A percentile compares a stretch with the other conserved stretches of the same genome.
These are phyloP conservation scores for Suzukiozyma palmioleophila DNA, from an alignment of 1,139 yeast species.

Conservation along the genomic window DNA sequence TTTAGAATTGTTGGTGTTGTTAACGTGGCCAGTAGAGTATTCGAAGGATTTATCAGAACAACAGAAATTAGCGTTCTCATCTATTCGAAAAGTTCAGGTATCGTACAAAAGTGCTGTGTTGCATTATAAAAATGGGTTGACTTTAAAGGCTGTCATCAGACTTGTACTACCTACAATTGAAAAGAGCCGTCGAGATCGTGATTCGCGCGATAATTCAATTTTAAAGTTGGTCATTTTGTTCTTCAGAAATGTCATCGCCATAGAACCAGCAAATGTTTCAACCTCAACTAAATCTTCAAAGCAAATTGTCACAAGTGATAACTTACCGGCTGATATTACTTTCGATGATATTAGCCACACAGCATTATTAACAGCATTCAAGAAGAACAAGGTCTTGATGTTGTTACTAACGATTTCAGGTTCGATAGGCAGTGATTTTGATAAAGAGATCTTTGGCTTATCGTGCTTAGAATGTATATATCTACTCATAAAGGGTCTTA, in stretches of 20 bases:
- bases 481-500: slow-evolving; percentile 55
- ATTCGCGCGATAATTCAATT: slow-evolving; percentile 68
- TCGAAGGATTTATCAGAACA: slow-evolving; percentile 39
- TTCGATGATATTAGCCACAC: slow-evolving; percentile 67
- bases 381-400: slow-evolving; percentile 65
- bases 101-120: slow-evolving; percentile 68
- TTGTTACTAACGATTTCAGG: slow-evolving; percentile 67
- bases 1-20: slow-evolving; percentile 73
- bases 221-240: slow-evolving; percentile 69
- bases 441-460: slow-evolving; percentile 54
- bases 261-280: slow-evolving; percentile 62
- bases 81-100: slow-evolving; percentile 61
- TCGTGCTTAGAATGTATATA: slow-evolving; percentile 69
- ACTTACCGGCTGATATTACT: slow-evolving; percentile 52
- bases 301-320: slow-evolving; percentile 23
- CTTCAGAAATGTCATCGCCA: slow-evolving; percentile 69
- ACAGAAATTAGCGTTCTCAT: slow-evolving; percentile 56
- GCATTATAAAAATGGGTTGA: slow-evolving; percentile 53
- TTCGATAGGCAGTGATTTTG: slow-evolving; percentile 61
- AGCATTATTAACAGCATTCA: slow-evolving; percentile 53
- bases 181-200: slow-evolving; percentile 53
- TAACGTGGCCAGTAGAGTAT: slow-evolving; percentile 77
- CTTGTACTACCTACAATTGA: slow-evolving; percentile 64
- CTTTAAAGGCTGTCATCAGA: slow-evolving; percentile 66
- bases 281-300: slow-evolving; percentile 39